These are phyloP conservation scores for Mycena citricolor DNA, from an alignment of 1,284 basidiomycete genomes.

Conservation along the genomic window DNA sequence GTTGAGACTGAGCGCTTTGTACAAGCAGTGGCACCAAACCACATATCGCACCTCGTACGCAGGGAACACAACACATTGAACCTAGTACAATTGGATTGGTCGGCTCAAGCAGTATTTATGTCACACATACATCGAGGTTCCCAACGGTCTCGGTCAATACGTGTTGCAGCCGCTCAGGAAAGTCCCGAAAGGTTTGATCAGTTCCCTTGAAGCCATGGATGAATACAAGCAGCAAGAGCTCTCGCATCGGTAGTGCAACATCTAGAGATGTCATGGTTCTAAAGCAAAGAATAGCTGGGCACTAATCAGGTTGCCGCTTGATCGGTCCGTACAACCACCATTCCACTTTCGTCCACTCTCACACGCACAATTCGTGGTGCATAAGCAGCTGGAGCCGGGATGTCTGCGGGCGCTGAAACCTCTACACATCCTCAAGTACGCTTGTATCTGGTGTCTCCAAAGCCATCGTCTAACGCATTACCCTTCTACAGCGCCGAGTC, in stretches of 20 bases:
- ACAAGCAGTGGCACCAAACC: neutral
- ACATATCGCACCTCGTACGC: slow-evolving; percentile 78
- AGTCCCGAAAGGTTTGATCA: slow-evolving; percentile 74
- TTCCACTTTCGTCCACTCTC: no score
- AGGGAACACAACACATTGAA: slow-evolving; percentile 83
- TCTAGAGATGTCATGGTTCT: no score
- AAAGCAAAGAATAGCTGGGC: no score
- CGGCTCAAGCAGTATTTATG: no score
- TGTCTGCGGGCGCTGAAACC: slow-evolving; percentile 9
- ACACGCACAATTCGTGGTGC: no score
- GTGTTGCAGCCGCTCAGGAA: slow-evolving; percentile 77
- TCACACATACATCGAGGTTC: slow-evolving; percentile 33
- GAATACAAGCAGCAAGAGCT: slow-evolving; percentile 58
- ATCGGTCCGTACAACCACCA: no score
- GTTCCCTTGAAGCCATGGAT: slow-evolving; percentile 66
- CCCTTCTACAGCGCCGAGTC: slow-evolving; percentile 55
- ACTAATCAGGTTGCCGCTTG: no score
- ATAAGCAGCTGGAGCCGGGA: no score
- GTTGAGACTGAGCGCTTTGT: neutral
- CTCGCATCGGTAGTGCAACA: no score
- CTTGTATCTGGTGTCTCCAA: neutral
- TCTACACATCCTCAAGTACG: slow-evolving; percentile 13
- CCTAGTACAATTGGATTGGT: slow-evolving; percentile 25
- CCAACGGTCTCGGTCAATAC: slow-evolving; percentile 62
- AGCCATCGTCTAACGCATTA: slow-evolving; percentile 7